Conservation (phyloP, 108 stramenopile species). For the Pseudonitzschia delicatissima region DNA sequence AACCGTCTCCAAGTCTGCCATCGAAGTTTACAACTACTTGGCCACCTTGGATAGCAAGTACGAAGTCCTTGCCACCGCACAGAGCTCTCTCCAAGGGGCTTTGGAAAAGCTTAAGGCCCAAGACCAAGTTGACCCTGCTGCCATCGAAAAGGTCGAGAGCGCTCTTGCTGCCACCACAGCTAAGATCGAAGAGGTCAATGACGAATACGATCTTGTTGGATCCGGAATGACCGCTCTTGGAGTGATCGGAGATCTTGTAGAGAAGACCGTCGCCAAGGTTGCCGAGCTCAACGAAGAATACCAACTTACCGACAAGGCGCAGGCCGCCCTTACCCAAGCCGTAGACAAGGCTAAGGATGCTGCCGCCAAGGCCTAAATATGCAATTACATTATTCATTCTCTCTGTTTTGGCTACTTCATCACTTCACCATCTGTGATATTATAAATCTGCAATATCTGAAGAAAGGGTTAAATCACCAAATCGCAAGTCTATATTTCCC, state of each 20-base stretch:
- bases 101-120: slow-evolving; percentile 71
- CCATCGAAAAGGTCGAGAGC: slow-evolving; percentile 76
- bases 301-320: slow-evolving; percentile 76
- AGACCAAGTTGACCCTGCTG: slow-evolving; percentile 61
- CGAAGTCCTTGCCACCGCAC: slow-evolving; percentile 71
- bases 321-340: slow-evolving; percentile 56
- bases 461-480: neutral
- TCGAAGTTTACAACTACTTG: slow-evolving; percentile 89
- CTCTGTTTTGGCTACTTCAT: slow-evolving; percentile 5
- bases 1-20: slow-evolving; percentile 80
- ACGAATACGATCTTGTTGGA: slow-evolving; percentile 88
- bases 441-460: neutral
- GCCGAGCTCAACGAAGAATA: slow-evolving; percentile 85
- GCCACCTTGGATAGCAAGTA: slow-evolving; percentile 84
- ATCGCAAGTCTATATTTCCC: too few relatives aligned
- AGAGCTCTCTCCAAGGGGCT: slow-evolving; percentile 56
- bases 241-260: slow-evolving; percentile 82
- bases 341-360: slow-evolving; percentile 81
- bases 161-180: slow-evolving; percentile 70
- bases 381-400: neutral
- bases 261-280: slow-evolving; percentile 83
- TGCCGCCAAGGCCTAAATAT: slow-evolving; percentile 12
- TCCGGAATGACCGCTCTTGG: slow-evolving; percentile 80
- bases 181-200: slow-evolving; percentile 84
- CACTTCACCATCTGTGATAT: neutral